Base-by-base conservation (phyloP, 164 flowering plant species). In the Hamamelis virginiana region DNA sequence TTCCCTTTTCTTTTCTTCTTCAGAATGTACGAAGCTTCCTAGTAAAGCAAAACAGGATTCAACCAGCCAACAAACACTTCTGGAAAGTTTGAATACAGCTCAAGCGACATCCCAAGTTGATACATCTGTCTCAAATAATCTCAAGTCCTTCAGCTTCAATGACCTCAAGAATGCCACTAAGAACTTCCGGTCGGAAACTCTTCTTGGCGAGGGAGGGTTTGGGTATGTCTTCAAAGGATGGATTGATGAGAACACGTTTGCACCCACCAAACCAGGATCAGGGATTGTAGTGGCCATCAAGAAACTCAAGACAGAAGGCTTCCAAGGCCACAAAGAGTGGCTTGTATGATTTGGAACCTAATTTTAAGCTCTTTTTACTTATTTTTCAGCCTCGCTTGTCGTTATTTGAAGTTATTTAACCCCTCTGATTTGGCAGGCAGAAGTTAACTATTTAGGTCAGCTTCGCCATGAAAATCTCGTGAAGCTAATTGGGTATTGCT, bases 311-410 rank as follows among this genome's bases (percentile, higher is more conserved):
- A 28, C 69, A 25, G 91, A 84, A 69, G 85, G 97, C 80, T 83
- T 81, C 69, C 97, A 92, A 80, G 97, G 97, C 18, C 91, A 92
- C 80, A 87, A 83, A 66, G 97, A 92, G 83, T 92, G 97, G 96
- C 96, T 88, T 71, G 95, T 89, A 89, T 50, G 55, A 15, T 48
- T 5, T 69, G 27, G 8, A 28, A 15, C 28, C n/a, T 57, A 13
- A 13, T 48, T 28, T 21, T 9, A 1, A 13, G 10, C 25, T 50
- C 25, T 19, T 43, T 46, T 18, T n/a, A n/a, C 13, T 15, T 44
- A 25, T 44, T 46, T 10, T 23, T 50, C 44, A 16, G 27, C 27
- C 18, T 44, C 33, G 15, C 38, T 23, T 21, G 15, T 73, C 41
- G 25, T 5, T 23, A 23, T 48, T 5, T 59, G 22, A 66, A 62